Evolutionary conservation across 2,329 filamentous ascomycete genomes (phyloP).

Genomic region (Colletotrichum agaves): DNA sequence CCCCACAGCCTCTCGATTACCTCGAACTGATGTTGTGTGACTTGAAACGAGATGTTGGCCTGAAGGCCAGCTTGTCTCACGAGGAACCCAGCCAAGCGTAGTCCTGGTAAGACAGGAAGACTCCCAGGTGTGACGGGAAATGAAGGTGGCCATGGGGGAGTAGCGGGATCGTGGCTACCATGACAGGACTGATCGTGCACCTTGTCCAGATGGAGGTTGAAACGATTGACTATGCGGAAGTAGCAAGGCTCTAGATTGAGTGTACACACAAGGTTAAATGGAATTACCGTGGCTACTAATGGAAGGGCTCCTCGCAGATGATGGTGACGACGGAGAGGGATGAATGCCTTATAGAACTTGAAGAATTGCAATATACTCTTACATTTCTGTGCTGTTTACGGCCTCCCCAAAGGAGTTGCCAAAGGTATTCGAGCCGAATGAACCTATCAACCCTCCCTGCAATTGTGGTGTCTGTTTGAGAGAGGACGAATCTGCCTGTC

Average conservation of each 20-base stretch:
- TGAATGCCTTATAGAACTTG: background rate
- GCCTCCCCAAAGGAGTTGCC: background rate
- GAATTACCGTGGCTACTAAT: background rate
- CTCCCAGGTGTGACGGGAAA: background rate
- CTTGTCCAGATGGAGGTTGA: background rate
- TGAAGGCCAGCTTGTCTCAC: background rate
- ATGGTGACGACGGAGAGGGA: background rate
- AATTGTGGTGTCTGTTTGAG: background rate
- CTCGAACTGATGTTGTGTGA: conserved; percentile 2
- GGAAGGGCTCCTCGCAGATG: background rate
- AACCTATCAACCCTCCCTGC: background rate
- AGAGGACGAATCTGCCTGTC: background rate
- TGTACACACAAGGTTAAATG: background rate
- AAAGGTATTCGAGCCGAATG: background rate
- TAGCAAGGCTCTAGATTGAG: background rate
- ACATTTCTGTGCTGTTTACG: background rate
- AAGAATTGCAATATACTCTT: background rate
- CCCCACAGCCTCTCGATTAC: conserved; percentile 1
- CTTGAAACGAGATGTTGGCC: background rate
- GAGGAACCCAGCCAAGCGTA: background rate
- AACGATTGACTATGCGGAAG: background rate
- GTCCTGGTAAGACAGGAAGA: background rate
- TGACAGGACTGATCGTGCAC: too few species aligned
- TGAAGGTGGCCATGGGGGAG: too few species aligned
- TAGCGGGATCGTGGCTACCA: too few species aligned